Base-by-base conservation (phyloP, 108 stramenopile species). In the Cyclotella choctawhatcheeana region DNA sequence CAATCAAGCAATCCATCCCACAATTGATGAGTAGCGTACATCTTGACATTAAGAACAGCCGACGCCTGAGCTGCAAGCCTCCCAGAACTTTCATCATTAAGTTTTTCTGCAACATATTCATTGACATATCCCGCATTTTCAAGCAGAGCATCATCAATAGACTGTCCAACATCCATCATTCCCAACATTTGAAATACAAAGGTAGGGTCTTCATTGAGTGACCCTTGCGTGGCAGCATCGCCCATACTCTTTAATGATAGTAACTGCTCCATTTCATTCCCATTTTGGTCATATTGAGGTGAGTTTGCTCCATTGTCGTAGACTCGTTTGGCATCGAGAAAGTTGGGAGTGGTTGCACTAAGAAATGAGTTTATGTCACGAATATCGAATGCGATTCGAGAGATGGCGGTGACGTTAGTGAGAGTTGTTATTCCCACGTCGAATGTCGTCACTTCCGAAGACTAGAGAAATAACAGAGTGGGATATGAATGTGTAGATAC, bases 111-210 rank as follows among this genome's bases (percentile, higher is more conserved):
- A 7, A 92, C 76, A 71, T 74, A 88, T 27, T 44, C 58, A 58
- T 92, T 87, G 4, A 87, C 87, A 48, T 92, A 90, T 2, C 59
- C 29, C 1, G 80, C 77, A 58, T 88, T 51, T 17, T 55, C 56
- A 2, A 53, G 24, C 20, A 86, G 27, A 10, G 55, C 63, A 1
- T 63, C 54, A 20, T 82, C 64, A 4, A 56, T 68, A 2, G 69
- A 61, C 43, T 78, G 69, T 22, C 48, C 73, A 5, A 58, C 40
- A 22, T 75, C 78, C 26, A 79, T 69, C 63, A 91, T 58, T 0
- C 93, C 93, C 43, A 90, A 83, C 13, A 90, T 69, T 31, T 92
- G 89, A 78, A 85, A 94, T 6, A 86, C 24, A 59, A 65, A 92
- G 10, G 65, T 35, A 6, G 87, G 86, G 26, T 78, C 74, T 30